Conservation (phyloP, 2,329 filamentous ascomycete genomes). For the Chlorencoelia australis region DNA sequence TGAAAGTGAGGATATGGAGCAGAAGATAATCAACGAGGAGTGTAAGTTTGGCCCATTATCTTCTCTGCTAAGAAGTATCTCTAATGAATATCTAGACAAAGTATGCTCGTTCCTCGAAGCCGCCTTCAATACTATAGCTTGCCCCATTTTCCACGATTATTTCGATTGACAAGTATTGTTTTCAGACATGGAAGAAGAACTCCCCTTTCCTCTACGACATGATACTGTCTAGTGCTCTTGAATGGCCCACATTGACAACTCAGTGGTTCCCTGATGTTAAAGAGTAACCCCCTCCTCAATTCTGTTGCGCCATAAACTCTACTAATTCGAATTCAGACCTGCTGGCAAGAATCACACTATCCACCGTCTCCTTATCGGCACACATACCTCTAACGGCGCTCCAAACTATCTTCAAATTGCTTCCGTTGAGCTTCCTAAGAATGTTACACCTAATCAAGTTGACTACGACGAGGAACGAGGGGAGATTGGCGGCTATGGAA, state of each 20-base stretch:
- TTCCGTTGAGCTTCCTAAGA: slow-evolving; percentile 84
- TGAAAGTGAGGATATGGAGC: slow-evolving; percentile 61
- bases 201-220: slow-evolving; percentile 96
- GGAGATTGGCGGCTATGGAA: slow-evolving; percentile 89
- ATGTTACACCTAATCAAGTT: slow-evolving; percentile 59
- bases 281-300: slow-evolving; percentile 38
- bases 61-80: no score
- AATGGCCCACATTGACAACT: slow-evolving; percentile 94
- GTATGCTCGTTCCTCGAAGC: no score
- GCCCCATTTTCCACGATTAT: no score
- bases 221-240: slow-evolving; percentile 87
- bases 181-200: slow-evolving; percentile 99
- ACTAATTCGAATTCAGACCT: slow-evolving; percentile 34
- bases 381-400: slow-evolving; percentile 79
- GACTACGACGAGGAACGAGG: slow-evolving; percentile 88
- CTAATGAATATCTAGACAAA: no score
- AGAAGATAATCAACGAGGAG: slow-evolving; percentile 93
- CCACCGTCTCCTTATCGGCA: slow-evolving; percentile 86
- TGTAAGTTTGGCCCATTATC: slow-evolving; percentile 16
- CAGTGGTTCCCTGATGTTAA: slow-evolving; percentile 98
- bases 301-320: background rate
- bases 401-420: slow-evolving; percentile 93
- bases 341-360: slow-evolving; percentile 79
- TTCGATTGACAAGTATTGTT: no score
- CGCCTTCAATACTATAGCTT: no score